Percentiles rank a stretch among this genome's conserved stretches.
Evolutionary conservation across 345 rosid species (phyloP).

Genomic region (Arabidopsis suecica): DNA sequence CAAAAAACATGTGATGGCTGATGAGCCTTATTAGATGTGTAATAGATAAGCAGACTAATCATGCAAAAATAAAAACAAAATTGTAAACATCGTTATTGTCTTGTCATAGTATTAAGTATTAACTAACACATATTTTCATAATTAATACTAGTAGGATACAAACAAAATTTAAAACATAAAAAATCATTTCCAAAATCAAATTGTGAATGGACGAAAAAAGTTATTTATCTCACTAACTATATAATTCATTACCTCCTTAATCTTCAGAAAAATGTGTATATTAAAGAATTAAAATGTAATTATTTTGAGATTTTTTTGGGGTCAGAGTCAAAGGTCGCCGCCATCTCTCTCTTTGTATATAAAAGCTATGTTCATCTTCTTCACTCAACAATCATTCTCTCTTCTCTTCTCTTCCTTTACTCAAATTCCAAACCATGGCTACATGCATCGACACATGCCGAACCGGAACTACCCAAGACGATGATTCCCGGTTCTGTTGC

Average conservation of each 20-base stretch:
- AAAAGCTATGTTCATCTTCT: slow-evolving; percentile 36
- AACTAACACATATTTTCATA: too few species aligned
- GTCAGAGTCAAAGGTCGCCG: slow-evolving; percentile 9
- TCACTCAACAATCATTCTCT: slow-evolving; percentile 5
- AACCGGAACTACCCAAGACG: slow-evolving; percentile 44
- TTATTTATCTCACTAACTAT: not conserved
- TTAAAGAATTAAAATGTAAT: not conserved
- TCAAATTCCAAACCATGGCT: slow-evolving; percentile 56
- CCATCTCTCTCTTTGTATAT: slow-evolving; percentile 15
- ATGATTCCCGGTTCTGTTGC: slow-evolving; percentile 44
- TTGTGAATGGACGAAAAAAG: not conserved
- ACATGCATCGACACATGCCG: slow-evolving; percentile 65
- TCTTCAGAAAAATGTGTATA: not conserved
- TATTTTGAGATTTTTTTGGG: not conserved
- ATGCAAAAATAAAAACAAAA: not conserved
- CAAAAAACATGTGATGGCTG: slow-evolving; percentile 39
- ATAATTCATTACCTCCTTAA: not conserved
- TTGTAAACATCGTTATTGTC: not conserved
- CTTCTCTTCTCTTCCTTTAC: slow-evolving; percentile 12
- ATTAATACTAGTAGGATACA: too few species aligned
- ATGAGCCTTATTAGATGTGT: slow-evolving; percentile 10
- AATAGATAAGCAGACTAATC: slow-evolving; percentile 6
- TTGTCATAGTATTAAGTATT: not conserved
- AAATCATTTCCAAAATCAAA: not conserved
- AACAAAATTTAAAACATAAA: not conserved